A percentile compares a stretch with the other conserved stretches of the same genome.
phyloP scores from a whole-genome alignment of 2,329 filamentous ascomycete genomes.

The Calonectria henricotiae region DNA sequence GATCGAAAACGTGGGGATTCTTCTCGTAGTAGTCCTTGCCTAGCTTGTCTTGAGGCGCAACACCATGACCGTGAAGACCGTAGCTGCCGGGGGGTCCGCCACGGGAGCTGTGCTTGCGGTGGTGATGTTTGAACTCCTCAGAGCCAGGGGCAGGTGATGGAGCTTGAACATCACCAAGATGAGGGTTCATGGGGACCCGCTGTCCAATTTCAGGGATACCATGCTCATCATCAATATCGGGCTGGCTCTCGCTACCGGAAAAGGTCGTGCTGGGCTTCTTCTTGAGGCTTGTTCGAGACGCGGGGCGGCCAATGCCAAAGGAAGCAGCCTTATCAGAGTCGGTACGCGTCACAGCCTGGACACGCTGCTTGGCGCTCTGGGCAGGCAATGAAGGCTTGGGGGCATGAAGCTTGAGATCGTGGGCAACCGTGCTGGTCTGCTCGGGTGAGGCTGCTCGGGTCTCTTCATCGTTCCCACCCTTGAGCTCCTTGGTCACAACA shows the following conservation, averaged over 20 bases:
- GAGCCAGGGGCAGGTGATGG: constrained; percentile 82
- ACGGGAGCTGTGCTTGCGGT: constrained; percentile 81
- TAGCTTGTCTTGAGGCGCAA: constrained; percentile 83
- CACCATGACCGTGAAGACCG: constrained; percentile 90
- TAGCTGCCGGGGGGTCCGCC: constrained; percentile 89
- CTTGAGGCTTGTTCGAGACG: constrained; percentile 69
- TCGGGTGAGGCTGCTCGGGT: constrained; percentile 66
- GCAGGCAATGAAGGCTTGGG: constrained; percentile 89
- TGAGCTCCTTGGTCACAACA: constrained; percentile 66
- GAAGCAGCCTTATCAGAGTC: constrained; percentile 90
- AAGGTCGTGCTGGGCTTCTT: constrained; percentile 77
- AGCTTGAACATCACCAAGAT: constrained; percentile 96
- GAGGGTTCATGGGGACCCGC: constrained; percentile 93
- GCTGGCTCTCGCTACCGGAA: constrained; percentile 66
- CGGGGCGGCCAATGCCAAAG: constrained; percentile 84
- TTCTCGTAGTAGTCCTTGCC: constrained; percentile 95
- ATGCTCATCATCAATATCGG: constrained; percentile 79
- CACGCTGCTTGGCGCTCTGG: constrained; percentile 86
- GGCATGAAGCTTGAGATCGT: constrained; percentile 89
- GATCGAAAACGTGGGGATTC: constrained; percentile 85
- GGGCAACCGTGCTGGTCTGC: constrained; percentile 84
- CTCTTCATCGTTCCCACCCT: constrained; percentile 51
- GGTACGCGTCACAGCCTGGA: constrained; percentile 89
- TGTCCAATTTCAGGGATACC: constrained; percentile 94
- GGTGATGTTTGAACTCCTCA: constrained; percentile 69